phyloP scores from a whole-genome alignment of 1,284 basidiomycete species.

The Trichosporon asahii region DNA sequence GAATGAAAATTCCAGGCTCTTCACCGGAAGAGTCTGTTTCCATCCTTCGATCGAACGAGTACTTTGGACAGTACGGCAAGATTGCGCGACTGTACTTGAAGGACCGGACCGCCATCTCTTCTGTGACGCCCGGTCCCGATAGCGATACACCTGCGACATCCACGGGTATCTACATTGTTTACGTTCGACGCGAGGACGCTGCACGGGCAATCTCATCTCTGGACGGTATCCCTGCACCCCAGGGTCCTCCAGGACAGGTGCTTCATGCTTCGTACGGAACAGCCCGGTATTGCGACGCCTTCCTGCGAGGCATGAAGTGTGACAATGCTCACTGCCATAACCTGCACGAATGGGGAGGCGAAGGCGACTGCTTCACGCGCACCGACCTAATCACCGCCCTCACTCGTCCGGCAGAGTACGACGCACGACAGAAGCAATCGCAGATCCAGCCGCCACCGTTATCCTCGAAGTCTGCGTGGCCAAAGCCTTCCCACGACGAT shows the following conservation, averaged over 20 bases:
- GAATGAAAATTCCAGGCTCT: slow-evolving; percentile 69
- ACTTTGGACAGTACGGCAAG: slow-evolving; percentile 98
- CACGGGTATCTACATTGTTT: slow-evolving; percentile 93
- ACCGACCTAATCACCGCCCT: slow-evolving; percentile 81
- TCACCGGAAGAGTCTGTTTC: slow-evolving; percentile 94
- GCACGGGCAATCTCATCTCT: slow-evolving; percentile 87
- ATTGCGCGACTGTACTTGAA: slow-evolving; percentile 93
- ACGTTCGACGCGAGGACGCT: slow-evolving; percentile 91
- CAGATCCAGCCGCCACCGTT: slow-evolving; percentile 32
- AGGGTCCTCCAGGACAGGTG: slow-evolving; percentile 66
- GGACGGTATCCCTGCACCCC: slow-evolving; percentile 82
- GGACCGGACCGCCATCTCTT: slow-evolving; percentile 63
- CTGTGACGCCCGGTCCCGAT: slow-evolving; percentile 57
- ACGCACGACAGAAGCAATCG: slow-evolving; percentile 45
- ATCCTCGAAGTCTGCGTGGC: slow-evolving; percentile 35
- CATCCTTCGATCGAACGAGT: slow-evolving; percentile 89
- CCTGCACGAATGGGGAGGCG: slow-evolving; percentile 96
- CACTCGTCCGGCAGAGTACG: slow-evolving; percentile 46
- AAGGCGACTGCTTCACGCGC: slow-evolving; percentile 93
- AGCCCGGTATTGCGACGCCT: slow-evolving; percentile 96
- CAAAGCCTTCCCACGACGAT: slow-evolving; percentile 43
- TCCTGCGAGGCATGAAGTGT: slow-evolving; percentile 82
- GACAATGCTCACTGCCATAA: slow-evolving; percentile 74
- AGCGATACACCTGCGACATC: slow-evolving; percentile 50
- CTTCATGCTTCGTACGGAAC: slow-evolving; percentile 95